Evolutionary conservation across 257 asterid genomes (phyloP), one percentile per base, ranked within the genome.

Genomic region (Solanum rostratum): DNA sequence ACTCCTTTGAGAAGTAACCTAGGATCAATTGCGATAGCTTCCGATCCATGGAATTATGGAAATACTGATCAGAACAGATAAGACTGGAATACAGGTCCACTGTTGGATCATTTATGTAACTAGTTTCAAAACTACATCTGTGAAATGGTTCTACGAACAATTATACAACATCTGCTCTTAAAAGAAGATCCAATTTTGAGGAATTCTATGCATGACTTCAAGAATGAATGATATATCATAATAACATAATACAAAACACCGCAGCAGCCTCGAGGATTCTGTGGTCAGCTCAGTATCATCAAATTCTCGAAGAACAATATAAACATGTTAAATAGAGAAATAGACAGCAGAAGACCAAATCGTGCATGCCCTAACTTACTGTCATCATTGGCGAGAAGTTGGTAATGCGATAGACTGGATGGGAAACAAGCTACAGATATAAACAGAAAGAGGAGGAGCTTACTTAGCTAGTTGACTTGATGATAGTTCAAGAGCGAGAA

Each of bases 391-490:
- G 27, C 2, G n/a, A 49, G 62, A 49, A 16, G 63, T 27, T 27
- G 46, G 10, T 49, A 76, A 52, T 2, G 3, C 27, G 50, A 29
- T 52, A 49, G 14, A 27, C 50, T 49, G 45, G 62, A 27, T 76
- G 82, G 6, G 43, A 50, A 50, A 4, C 45, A 76, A 50, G 63
- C 27, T 50, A 27, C 82, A 50, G 82, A 27, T 14, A 49, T 16
- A 49, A 46, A 54, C 33, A 71, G 85, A 68, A 41, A 69, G 84
- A 81, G 62, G 84, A 88, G 82, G 85, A 86, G 79, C 97, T 91
- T 69, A 96, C 99, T 91, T 92, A 55, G 98, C 92, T 84, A 97
- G 78, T 90, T 95, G 97, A 88, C 97, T 94, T 84, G 99, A 91
- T 24, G 97, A 89, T 85, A 97, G 87, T 79, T 97, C 98, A 33